Conservation (phyloP, 2,329 filamentous ascomycete genomes). For the Beauveria sp. region DNA sequence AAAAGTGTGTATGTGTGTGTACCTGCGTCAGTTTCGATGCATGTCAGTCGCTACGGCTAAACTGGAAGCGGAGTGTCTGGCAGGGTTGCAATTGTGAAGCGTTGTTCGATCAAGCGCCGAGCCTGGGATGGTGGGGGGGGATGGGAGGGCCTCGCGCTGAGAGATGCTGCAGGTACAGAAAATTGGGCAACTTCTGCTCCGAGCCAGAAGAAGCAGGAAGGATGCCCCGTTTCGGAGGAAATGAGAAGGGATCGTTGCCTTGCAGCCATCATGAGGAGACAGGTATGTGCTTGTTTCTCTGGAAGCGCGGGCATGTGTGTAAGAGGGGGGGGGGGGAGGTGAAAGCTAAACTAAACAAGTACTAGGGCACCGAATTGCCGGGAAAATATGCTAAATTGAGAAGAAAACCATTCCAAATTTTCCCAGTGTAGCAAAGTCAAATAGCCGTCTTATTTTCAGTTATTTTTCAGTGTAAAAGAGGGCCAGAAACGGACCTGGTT, state of each 20-base stretch:
- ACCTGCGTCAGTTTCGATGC: background rate
- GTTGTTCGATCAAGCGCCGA: slow-evolving; percentile 6
- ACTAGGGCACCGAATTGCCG: background rate
- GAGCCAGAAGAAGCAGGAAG: background rate
- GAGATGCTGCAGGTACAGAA: background rate
- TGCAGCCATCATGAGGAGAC: background rate
- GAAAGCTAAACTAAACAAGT: background rate
- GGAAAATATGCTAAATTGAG: background rate
- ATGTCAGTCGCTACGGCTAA: background rate
- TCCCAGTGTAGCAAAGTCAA: background rate
- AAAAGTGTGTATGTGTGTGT: background rate
- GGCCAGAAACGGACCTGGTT: background rate
- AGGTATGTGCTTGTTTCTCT: background rate
- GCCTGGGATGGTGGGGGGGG: background rate
- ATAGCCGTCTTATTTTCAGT: background rate
- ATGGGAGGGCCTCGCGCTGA: too few relatives aligned
- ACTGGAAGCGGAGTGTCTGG: too few relatives aligned
- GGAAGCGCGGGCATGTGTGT: background rate
- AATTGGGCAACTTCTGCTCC: background rate
- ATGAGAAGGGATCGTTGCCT: slow-evolving; percentile 7
- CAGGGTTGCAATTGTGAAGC: background rate
- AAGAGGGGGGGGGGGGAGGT: background rate
- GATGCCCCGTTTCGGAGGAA: background rate
- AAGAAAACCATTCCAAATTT: too few relatives aligned
- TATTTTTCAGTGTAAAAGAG: background rate